Conservation (phyloP, 2,329 filamentous ascomycete genomes). For the Dothistroma septosporum region DNA sequence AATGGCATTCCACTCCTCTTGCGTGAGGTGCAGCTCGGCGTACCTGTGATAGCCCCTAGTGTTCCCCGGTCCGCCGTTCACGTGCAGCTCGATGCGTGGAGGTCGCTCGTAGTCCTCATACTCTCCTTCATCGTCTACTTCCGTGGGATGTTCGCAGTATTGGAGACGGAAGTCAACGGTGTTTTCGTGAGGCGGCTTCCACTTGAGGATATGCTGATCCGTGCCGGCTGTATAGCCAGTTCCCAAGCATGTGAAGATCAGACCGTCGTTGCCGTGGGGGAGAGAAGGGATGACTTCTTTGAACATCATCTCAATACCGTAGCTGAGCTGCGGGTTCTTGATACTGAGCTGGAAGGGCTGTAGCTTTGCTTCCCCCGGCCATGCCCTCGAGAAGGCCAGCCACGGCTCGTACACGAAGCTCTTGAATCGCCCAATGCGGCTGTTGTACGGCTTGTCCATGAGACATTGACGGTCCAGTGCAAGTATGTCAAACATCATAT, state of each 20-base stretch:
- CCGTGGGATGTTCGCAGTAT: conserved; percentile 65
- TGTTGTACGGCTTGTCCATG: conserved; percentile 77
- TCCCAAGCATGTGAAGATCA: conserved; percentile 94
- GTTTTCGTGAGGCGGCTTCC: conserved; percentile 95
- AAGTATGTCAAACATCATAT: conserved; percentile 90
- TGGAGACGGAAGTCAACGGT: conserved; percentile 85
- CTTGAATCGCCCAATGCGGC: conserved; percentile 81
- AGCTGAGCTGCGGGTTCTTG: conserved; percentile 85
- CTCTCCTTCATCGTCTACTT: conserved; percentile 66
- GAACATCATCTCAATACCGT: conserved; percentile 91
- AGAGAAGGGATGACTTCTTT: conserved; percentile 75
- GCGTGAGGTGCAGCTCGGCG: conserved; percentile 63
- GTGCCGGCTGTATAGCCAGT: conserved; percentile 86
- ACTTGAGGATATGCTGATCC: conserved; percentile 90
- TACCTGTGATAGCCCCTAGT: conserved; percentile 53
- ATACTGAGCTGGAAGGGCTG: conserved; percentile 79
- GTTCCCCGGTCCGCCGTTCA: conserved; percentile 53
- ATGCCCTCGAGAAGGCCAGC: conserved; percentile 50
- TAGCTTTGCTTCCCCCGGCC: conserved; percentile 63
- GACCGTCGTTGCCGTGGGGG: conserved; percentile 88
- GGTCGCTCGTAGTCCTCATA: conserved; percentile 73
- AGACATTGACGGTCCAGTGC: conserved; percentile 72
- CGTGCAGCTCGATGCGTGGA: conserved; percentile 68
- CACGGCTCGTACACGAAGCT: conserved; percentile 25
- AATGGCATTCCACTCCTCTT: conserved; percentile 76